These are phyloP conservation scores for Catharanthus roseus DNA, from an alignment of 257 asterid species.

Conservation along the genomic window DNA sequence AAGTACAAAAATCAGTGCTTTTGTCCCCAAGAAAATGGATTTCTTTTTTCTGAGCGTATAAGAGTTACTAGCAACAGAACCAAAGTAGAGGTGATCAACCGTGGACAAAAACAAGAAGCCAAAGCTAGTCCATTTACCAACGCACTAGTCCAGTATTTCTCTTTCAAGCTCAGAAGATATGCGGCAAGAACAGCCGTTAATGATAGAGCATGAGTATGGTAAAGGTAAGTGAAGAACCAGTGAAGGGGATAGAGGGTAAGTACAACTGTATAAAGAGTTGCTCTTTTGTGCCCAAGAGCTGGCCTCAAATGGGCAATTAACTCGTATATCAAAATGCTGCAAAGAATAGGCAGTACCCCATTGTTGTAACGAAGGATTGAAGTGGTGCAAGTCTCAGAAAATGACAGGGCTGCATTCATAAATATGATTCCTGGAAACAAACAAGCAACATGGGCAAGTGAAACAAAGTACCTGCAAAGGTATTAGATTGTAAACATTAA, in stretches of 20 bases:
- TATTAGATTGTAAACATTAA: conserved; percentile 37
- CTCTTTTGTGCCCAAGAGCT: conserved; percentile 61
- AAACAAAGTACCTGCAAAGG: conserved; percentile 88
- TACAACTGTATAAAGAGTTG: conserved; percentile 59
- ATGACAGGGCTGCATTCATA: conserved; percentile 40
- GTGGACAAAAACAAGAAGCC: neutral
- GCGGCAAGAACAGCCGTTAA: conserved; percentile 79
- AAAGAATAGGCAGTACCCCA: conserved; percentile 64
- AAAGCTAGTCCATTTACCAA: conserved; percentile 47
- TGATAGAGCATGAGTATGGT: conserved; percentile 92
- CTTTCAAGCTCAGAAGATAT: conserved; percentile 66
- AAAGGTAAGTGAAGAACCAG: conserved; percentile 89
- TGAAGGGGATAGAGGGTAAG: conserved; percentile 84
- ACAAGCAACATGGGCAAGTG: conserved; percentile 92
- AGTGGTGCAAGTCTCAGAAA: conserved; percentile 62
- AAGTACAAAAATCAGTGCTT: conserved; percentile 20
- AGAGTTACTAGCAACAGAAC: neutral
- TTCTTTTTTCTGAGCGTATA: neutral
- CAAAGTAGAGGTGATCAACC: neutral
- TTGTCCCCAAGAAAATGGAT: neutral
- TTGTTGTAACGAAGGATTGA: conserved; percentile 68
- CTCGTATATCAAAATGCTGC: conserved; percentile 65
- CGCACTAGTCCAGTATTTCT: conserved; percentile 65
- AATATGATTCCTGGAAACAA: conserved; percentile 69
- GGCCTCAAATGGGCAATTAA: conserved; percentile 63